Evolutionary conservation across 192 early-diverging fungal species (phyloP).

Genomic region (Coemansia sp.): DNA sequence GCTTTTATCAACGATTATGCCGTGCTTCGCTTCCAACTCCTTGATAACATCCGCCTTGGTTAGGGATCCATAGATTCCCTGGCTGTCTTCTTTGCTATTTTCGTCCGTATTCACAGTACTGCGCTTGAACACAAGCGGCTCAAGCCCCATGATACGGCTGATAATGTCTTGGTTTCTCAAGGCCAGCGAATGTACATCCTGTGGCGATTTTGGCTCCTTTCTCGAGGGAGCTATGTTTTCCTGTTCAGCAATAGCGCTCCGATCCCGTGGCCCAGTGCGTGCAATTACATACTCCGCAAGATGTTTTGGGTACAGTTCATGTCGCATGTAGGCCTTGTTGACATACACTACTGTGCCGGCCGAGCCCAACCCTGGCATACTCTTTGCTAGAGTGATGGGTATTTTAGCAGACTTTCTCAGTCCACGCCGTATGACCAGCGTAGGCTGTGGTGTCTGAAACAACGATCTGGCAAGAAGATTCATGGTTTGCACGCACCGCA

Average conservation of each 20-base stretch:
- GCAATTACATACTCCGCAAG: slow-evolving; percentile 44
- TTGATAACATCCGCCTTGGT: slow-evolving; percentile 43
- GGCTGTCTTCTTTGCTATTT: slow-evolving; percentile 7
- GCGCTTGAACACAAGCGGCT: slow-evolving; percentile 48
- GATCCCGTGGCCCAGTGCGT: slow-evolving; percentile 39
- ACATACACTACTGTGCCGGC: slow-evolving; percentile 43
- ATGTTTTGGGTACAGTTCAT: slow-evolving; percentile 52
- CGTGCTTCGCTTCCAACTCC: slow-evolving; percentile 32
- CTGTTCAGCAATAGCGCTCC: slow-evolving; percentile 14
- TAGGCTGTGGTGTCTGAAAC: slow-evolving; percentile 13
- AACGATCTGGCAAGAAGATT: slow-evolving; percentile 25
- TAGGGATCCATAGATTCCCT: slow-evolving; percentile 47
- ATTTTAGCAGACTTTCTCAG: slow-evolving; percentile 42
- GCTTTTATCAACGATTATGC: slow-evolving; percentile 38
- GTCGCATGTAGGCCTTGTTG: slow-evolving; percentile 45
- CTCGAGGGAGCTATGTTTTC: not conserved
- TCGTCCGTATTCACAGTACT: slow-evolving; percentile 19
- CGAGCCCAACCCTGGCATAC: slow-evolving; percentile 35
- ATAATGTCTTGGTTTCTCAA: slow-evolving; percentile 45
- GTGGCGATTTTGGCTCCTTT: slow-evolving; percentile 10
- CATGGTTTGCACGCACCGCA: slow-evolving; percentile 12
- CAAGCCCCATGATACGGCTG: slow-evolving; percentile 18
- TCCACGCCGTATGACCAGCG: slow-evolving; percentile 30
- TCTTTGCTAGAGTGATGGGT: slow-evolving; percentile 40
- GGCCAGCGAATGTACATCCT: slow-evolving; percentile 33